Percentiles rank a stretch among this genome's conserved stretches.
Evolutionary conservation across 352 stramenopile genomes (phyloP).

Genomic region (Phytophthora hybrid): DNA sequence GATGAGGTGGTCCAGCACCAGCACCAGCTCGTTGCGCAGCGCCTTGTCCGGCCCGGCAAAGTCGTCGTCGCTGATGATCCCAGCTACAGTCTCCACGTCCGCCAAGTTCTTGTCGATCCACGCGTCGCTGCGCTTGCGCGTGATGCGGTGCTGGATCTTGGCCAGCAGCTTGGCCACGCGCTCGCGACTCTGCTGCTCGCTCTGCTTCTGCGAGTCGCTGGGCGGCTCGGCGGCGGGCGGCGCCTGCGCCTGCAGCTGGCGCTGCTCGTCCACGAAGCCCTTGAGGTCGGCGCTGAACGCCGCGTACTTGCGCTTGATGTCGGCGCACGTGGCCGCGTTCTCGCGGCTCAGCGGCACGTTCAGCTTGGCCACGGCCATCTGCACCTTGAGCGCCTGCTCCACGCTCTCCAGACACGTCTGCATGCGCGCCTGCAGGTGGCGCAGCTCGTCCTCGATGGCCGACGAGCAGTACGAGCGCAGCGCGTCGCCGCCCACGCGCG

Average conservation of each 20-base stretch:
- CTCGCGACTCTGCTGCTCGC: conserved; percentile 40
- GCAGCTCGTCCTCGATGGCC: conserved; percentile 79
- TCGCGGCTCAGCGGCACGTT: conserved; percentile 67
- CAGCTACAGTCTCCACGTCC: conserved; percentile 54
- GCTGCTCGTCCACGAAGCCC: conserved; percentile 67
- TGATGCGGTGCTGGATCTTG: conserved; percentile 73
- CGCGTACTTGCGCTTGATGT: conserved; percentile 66
- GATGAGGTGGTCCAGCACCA: conserved; percentile 76
- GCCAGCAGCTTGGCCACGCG: conserved; percentile 54
- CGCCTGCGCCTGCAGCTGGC: conserved; percentile 53
- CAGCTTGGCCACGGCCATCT: conserved; percentile 68
- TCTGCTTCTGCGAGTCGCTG: conserved; percentile 29
- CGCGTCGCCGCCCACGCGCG: conserved; percentile 70
- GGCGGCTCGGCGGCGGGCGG: conserved; percentile 14
- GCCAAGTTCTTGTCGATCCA: conserved; percentile 74
- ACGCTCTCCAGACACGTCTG: conserved; percentile 59
- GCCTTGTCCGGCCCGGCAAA: conserved; percentile 45
- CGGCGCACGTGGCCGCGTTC: conserved; percentile 58
- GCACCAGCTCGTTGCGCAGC: conserved; percentile 65
- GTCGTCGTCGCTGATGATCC: conserved; percentile 39
- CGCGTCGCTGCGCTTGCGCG: conserved; percentile 63
- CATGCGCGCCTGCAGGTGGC: conserved; percentile 68
- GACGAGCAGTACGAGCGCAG: conserved; percentile 80
- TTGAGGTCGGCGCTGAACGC: conserved; percentile 56
- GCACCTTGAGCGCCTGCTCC: conserved; percentile 68